Percentiles rank a stretch among this genome's conserved stretches.
Evolutionary conservation across 2,329 filamentous ascomycete genomes (phyloP).

Genomic region (Pyrenochaeta sp.): DNA sequence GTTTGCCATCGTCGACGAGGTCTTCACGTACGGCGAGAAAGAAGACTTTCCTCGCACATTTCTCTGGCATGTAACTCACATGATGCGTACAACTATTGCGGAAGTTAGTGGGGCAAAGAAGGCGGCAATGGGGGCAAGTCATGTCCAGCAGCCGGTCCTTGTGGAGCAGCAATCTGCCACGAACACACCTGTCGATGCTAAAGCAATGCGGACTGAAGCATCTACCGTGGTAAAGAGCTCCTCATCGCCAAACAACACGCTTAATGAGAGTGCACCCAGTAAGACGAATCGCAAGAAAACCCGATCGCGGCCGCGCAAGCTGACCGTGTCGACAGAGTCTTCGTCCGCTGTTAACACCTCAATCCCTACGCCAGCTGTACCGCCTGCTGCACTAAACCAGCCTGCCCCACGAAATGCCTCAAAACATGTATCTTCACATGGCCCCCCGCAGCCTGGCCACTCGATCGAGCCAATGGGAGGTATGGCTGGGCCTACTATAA

Average conservation of each 20-base stretch:
- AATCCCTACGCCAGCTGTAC: not conserved
- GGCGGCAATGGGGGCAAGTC: not conserved
- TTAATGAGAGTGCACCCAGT: conserved; percentile 6
- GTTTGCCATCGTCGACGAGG: conserved; percentile 35
- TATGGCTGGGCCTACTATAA: conserved; percentile 4
- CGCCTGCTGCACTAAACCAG: conserved; percentile 1
- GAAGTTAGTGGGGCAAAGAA: conserved; percentile 5
- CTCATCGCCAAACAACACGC: not conserved
- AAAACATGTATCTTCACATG: conserved; percentile 4
- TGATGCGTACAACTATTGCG: conserved; percentile 32
- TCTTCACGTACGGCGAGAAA: conserved; percentile 39
- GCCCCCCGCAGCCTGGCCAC: conserved; percentile 2
- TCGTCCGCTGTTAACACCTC: conserved; percentile 2
- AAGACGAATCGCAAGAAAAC: conserved; percentile 16
- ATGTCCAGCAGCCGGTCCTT: not conserved
- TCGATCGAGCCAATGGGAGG: conserved; percentile 7
- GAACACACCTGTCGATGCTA: not conserved
- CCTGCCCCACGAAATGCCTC: not conserved
- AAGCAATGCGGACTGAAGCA: not conserved
- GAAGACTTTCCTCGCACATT: conserved; percentile 34
- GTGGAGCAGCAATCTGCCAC: not conserved
- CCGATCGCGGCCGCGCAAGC: conserved; percentile 2
- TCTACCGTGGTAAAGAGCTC: not conserved
- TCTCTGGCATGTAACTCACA: conserved; percentile 39
- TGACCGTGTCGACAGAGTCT: conserved; percentile 20